Evolutionary conservation across 169 alveolate species (phyloP).

Genomic region (Pseudocohnilembus persalinus): DNA sequence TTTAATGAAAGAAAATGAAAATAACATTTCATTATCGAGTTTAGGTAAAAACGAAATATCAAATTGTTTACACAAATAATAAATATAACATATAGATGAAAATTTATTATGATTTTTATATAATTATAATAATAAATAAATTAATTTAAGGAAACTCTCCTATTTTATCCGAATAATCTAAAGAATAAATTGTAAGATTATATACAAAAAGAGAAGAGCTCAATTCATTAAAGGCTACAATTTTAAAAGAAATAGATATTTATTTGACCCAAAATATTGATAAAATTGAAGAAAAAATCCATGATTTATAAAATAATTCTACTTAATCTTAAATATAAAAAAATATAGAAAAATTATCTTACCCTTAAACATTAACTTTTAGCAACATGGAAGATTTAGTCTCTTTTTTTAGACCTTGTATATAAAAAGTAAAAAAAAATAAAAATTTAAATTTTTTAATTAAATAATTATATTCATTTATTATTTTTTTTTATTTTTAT

Average conservation of each 20-base stretch:
- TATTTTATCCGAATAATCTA: background rate
- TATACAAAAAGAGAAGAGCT: background rate
- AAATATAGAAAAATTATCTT: too few relatives aligned
- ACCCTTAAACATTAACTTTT: background rate
- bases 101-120: too few relatives aligned
- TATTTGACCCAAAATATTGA: background rate
- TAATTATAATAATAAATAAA: too few relatives aligned
- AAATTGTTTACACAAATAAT: too few relatives aligned
- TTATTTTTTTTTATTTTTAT: too few relatives aligned
- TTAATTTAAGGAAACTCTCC: background rate
- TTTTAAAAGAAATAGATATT: too few relatives aligned
- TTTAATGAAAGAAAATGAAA: background rate
- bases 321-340: background rate
- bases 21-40: too few relatives aligned
- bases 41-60: background rate
- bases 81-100: too few relatives aligned
- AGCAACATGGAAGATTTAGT: background rate
- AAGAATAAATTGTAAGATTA: background rate
- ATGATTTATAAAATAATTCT: background rate
- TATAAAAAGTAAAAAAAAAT: background rate
- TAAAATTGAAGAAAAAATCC: background rate
- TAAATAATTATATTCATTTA: too few relatives aligned
- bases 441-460: too few relatives aligned
- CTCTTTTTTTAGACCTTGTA: background rate
- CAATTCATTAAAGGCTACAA: background rate